Percentiles rank a stretch among this genome's conserved stretches.
These are phyloP conservation scores for Tylopilus cervinicoccineus DNA, from an alignment of 768 basidiomycete genomes.

Conservation along the genomic window DNA sequence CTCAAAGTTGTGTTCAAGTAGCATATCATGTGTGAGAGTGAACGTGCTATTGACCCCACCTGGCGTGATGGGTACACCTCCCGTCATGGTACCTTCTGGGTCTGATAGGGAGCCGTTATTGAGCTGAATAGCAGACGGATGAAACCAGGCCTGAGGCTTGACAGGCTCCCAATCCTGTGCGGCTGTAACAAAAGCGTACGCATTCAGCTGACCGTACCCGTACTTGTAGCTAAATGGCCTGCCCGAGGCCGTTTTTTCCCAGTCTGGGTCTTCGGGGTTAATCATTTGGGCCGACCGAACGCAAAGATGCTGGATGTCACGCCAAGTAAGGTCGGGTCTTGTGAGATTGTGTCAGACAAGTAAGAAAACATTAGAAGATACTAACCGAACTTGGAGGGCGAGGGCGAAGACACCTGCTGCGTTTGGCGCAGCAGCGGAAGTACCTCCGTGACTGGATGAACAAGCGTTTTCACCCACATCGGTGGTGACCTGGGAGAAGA, in stretches of 20 bases:
- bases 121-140: conserved; percentile 67
- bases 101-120: conserved; percentile 52
- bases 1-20: conserved; percentile 78
- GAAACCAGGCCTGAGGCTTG: conserved; percentile 92
- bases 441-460: conserved; percentile 84
- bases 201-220: conserved; percentile 89
- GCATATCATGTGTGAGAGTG: conserved; percentile 60
- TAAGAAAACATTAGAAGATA: conserved; percentile 5
- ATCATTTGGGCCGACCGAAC: conserved; percentile 72
- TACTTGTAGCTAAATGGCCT: conserved; percentile 83
- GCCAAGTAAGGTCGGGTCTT: conserved; percentile 94
- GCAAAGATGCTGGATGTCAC: conserved; percentile 90
- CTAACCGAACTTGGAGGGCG: conserved; percentile 80
- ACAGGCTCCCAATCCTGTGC: conserved; percentile 82
- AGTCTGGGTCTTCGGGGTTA: conserved; percentile 89
- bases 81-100: conserved; percentile 45
- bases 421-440: conserved; percentile 96
- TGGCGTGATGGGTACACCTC: conserved; percentile 61
- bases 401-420: conserved; percentile 93
- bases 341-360: conserved; percentile 6
- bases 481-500: conserved; percentile 74
- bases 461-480: conserved; percentile 87
- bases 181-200: conserved; percentile 72
- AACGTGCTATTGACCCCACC: conserved; percentile 65
- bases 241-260: conserved; percentile 69